phyloP scores from a whole-genome alignment of 768 basidiomycete genomes.

The Lactifluus rugatus region DNA sequence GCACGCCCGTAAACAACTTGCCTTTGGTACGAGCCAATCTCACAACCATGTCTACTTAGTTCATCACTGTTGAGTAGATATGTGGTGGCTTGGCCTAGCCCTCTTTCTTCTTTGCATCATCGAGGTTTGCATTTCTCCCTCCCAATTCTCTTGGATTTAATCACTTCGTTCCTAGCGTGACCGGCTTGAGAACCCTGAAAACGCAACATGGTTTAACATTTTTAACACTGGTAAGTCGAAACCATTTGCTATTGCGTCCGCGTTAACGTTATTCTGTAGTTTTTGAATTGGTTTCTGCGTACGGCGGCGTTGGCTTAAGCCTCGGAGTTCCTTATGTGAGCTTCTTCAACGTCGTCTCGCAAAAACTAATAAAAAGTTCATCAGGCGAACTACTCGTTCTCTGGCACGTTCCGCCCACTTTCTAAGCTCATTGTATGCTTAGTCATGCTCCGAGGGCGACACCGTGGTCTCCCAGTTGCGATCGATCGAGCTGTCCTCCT shows the following conservation, averaged over 20 bases:
- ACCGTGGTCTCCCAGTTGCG: constrained; percentile 80
- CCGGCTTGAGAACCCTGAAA: constrained; percentile 44
- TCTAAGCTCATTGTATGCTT: constrained; percentile 81
- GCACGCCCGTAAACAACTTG: constrained; percentile 82
- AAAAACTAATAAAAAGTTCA: constrained; percentile 6
- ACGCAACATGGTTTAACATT: constrained; percentile 69
- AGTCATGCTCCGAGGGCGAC: constrained; percentile 92
- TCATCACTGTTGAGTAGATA: constrained; percentile 44
- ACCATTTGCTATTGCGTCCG: constrained; percentile 21
- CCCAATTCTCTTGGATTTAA: background rate
- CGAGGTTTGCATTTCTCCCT: constrained; percentile 45
- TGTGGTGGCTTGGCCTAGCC: constrained; percentile 91
- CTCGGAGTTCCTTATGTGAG: constrained; percentile 76
- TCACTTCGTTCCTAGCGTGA: constrained; percentile 35
- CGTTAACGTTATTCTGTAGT: constrained; percentile 32
- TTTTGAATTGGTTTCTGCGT: constrained; percentile 83
- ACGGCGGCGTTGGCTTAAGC: constrained; percentile 83
- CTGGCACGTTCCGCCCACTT: constrained; percentile 64
- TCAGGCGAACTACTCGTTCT: constrained; percentile 74
- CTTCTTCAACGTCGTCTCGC: background rate
- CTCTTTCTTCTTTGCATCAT: constrained; percentile 88
- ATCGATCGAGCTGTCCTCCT: constrained; percentile 83
- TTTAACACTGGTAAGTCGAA: constrained; percentile 54
- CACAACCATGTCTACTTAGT: background rate
- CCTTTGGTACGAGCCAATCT: constrained; percentile 54